phyloP scores from a whole-genome alignment of 2,329 filamentous ascomycete genomes.

The Penicillium nordicum region DNA sequence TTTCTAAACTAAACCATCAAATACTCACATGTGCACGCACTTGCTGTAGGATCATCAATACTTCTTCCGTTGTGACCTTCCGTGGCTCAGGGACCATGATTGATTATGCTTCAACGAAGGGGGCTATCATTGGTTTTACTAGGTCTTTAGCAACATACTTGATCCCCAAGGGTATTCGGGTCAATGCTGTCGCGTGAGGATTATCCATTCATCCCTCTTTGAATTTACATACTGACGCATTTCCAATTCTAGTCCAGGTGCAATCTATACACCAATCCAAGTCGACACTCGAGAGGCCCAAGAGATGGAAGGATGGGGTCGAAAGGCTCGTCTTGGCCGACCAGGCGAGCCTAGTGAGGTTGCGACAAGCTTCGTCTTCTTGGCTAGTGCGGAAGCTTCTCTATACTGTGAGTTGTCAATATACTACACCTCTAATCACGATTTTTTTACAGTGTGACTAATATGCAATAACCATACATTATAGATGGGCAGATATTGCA shows the following conservation, averaged over 20 bases:
- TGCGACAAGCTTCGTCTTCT: constrained; percentile 40
- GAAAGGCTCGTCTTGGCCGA: constrained; percentile 29
- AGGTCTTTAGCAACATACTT: constrained; percentile 52
- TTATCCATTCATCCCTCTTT: neutral
- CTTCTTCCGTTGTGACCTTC: constrained; percentile 54
- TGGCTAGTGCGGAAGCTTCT: constrained; percentile 36
- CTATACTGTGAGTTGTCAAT: constrained; percentile 32
- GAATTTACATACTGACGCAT: neutral
- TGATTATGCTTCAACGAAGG: constrained; percentile 58
- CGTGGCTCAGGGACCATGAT: constrained; percentile 51
- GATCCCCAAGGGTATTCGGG: constrained; percentile 54
- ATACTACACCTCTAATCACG: neutral
- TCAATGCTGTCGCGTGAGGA: constrained; percentile 47
- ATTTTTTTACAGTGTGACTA: neutral
- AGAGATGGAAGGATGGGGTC: constrained; percentile 35
- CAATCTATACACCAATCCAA: constrained; percentile 37
- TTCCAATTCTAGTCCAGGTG: constrained; percentile 27
- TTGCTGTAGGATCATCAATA: constrained; percentile 53
- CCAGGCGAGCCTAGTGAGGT: constrained; percentile 41
- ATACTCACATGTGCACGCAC: neutral
- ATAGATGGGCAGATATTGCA: constrained; percentile 37
- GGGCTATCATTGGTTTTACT: constrained; percentile 57
- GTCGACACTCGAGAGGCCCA: constrained; percentile 34
- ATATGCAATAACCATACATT: neutral
- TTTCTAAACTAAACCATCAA: neutral